Base-by-base conservation (phyloP, 148 eudicot genomes). In the Rhododendron vialii region DNA sequence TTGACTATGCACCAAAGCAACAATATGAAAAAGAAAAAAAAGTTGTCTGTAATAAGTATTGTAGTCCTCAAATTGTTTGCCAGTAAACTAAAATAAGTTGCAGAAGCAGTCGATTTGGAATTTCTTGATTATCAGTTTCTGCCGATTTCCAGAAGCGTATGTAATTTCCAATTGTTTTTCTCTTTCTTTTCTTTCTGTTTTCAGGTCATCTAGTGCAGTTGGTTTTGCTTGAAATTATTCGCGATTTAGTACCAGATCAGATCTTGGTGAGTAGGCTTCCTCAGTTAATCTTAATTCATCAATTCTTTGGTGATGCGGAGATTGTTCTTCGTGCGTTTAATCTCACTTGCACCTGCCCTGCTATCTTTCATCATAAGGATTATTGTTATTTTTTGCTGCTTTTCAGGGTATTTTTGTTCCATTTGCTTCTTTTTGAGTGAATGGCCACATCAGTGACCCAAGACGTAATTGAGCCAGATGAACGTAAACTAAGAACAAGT, bases 371-470 rank as follows among this genome's bases (percentile, higher is more conserved):
- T 83, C 43, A 33, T 78, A 18, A 38, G 53, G 4, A 73, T 10
- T 22, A 4, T 63, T 63, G 1, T 24, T 63, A 8, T 75, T 3
- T 85, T 41, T 86, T 43, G 36, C 71, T 85, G 73, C 50, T 88
- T 77, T 87, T 85, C 71, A 82, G 88, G 90, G 85, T 65, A 57
- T 18, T 28, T 73, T 47, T 82, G 67, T 75, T 45, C 63, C 67
- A 84, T 43, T 47, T 61, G 33, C 57, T 47, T 80, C 81, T 3
- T 59, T 82, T 82, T 20, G 55, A 47, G 13, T 80, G 80, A 35
- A 94, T 92, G 94, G 93, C 91, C 24, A 3, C 75, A 8, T 67
- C 80, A 30, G 55, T 35, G n/a, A 85, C 86, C 73, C 86, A 79
- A 10, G 86, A 87, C 76, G 87, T 38, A 81, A 78, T 14, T 71